Conservation (phyloP, 139 green algal genomes). For the Coelastrella sp. region DNA sequence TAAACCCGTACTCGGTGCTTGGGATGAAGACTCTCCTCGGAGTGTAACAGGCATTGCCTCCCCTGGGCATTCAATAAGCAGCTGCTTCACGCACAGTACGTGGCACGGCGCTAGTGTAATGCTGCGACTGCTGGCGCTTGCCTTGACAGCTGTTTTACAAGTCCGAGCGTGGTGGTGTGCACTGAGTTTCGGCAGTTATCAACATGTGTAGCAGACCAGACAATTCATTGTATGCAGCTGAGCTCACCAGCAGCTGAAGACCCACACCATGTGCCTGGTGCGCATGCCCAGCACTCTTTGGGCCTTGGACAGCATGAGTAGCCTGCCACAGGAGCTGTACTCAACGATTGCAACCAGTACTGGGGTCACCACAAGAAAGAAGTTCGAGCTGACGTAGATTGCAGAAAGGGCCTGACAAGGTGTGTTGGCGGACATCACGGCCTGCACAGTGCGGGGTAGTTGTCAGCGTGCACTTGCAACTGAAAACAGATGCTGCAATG, state of each 20-base stretch:
- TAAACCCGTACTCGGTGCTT: not conserved
- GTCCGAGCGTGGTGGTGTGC: not conserved
- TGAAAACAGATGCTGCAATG: not conserved
- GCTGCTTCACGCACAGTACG: not conserved
- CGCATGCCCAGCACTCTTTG: slow-evolving; percentile 16
- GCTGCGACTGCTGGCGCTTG: not conserved
- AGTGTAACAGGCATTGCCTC: not conserved
- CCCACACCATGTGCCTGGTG: slow-evolving; percentile 8
- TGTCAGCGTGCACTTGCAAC: not conserved
- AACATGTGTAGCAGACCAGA: not conserved
- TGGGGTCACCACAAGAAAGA: slow-evolving; percentile 10
- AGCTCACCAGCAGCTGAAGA: slow-evolving; percentile 30
- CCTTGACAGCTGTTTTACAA: not conserved
- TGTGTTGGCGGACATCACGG: slow-evolving; percentile 18
- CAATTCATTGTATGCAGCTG: not conserved
- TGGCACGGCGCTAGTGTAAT: not conserved
- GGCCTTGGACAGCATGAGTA: slow-evolving; percentile 11
- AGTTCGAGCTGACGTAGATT: slow-evolving; percentile 19
- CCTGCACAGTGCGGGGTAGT: not conserved
- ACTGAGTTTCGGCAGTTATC: not conserved
- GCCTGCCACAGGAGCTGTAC: slow-evolving; percentile 6
- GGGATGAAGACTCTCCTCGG: not conserved
- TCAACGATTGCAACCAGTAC: slow-evolving; percentile 29
- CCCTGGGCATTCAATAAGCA: not conserved
- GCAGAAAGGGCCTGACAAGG: slow-evolving; percentile 12